Conservation (phyloP, 2,329 filamentous ascomycete species). For the Samsoniella hepiali region DNA sequence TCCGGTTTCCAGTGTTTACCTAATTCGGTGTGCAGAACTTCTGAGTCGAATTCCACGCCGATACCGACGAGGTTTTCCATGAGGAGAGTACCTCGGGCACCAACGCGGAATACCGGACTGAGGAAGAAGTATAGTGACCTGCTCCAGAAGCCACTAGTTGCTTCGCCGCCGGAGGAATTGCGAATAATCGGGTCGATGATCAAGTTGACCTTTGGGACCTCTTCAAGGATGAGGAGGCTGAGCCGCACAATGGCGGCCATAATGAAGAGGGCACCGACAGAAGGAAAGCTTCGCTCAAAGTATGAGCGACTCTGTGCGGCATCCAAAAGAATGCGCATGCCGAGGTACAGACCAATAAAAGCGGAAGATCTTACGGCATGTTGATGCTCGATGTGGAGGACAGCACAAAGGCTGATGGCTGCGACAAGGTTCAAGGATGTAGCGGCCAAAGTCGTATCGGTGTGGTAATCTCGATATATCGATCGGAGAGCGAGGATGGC, state of each 20-base stretch:
- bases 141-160: not conserved
- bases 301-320: not conserved
- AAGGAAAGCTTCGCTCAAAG: not conserved
- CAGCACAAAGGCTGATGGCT: not conserved
- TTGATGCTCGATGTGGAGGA: not conserved
- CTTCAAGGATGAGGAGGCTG: not conserved
- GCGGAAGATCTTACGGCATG: not conserved
- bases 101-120: not conserved
- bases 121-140: not conserved
- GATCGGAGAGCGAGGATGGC: not conserved
- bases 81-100: not conserved
- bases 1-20: not conserved
- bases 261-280: not conserved
- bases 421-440: not conserved
- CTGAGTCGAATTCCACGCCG: not conserved
- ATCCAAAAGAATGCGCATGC: not conserved
- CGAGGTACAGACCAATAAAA: not conserved
- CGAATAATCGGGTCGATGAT: not conserved
- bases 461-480: not conserved
- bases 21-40: not conserved
- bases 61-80: not conserved
- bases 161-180: not conserved
- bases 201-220: not conserved
- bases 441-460: not conserved
- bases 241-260: not conserved